Percentiles rank a stretch among this genome's conserved stretches.
Evolutionary conservation across 1,284 basidiomycete genomes (phyloP).

Genomic region (Pseudozyma hubeiensis): DNA sequence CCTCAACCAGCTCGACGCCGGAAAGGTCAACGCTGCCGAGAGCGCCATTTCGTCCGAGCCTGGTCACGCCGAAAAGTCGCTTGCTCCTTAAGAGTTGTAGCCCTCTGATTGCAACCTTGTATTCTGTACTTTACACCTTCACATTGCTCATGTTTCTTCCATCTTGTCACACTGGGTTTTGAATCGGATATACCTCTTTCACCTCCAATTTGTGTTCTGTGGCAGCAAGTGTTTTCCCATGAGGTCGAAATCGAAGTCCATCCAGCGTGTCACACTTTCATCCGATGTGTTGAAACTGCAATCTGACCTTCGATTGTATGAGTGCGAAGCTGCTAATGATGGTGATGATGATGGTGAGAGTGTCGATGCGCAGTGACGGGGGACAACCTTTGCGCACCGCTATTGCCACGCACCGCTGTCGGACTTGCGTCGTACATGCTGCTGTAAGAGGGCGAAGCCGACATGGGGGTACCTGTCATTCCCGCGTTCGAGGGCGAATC

Average conservation of each 20-base stretch:
- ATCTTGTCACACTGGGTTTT: conserved; percentile 5
- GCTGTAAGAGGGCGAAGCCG: conserved; percentile 29
- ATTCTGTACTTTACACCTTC: conserved; percentile 28
- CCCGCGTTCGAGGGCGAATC: conserved; percentile 10
- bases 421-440: conserved; percentile 29
- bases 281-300: no score
- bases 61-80: conserved; percentile 32
- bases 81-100: conserved; percentile 14
- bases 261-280: no score
- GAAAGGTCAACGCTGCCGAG: conserved; percentile 16
- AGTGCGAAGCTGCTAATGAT: neutral
- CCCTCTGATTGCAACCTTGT: neutral
- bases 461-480: conserved; percentile 20
- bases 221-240: no score
- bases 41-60: conserved; percentile 16
- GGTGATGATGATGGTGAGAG: conserved; percentile 15
- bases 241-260: no score
- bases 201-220: neutral
- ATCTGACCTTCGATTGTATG: no score
- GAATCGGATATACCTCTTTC: conserved; percentile 27
- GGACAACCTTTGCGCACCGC: conserved; percentile 7
- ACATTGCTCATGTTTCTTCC: conserved; percentile 3
- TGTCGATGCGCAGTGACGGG: conserved; percentile 21
- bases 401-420: conserved; percentile 5
- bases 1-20: conserved; percentile 57